Conservation (phyloP, 768 basidiomycete genomes). For the Calocera cornea region DNA sequence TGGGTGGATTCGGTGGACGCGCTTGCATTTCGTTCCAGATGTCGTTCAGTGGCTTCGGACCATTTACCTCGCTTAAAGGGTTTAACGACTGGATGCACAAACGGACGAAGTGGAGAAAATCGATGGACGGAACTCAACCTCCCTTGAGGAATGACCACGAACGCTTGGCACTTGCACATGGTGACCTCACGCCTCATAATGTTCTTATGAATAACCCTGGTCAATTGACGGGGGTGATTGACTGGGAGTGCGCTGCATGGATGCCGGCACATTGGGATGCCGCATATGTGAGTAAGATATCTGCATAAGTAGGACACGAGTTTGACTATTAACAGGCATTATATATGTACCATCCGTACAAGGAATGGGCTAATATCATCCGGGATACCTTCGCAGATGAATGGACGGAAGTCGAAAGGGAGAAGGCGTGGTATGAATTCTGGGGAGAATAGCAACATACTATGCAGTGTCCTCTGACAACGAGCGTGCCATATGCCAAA, state of each 20-base stretch:
- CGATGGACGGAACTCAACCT: background rate
- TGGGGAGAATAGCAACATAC: too few species aligned
- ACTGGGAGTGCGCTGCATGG: constrained; percentile 21
- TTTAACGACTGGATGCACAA: background rate
- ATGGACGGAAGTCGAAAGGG: too few species aligned
- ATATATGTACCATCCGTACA: too few species aligned
- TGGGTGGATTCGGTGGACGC: background rate
- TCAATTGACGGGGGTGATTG: constrained; percentile 21
- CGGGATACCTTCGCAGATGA: too few species aligned
- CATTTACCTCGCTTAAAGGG: background rate
- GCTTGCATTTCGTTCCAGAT: too few species aligned
- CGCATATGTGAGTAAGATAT: background rate
- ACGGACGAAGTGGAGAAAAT: background rate
- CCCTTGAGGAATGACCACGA: background rate
- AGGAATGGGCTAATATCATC: too few species aligned
- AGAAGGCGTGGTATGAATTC: too few species aligned
- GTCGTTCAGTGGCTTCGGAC: too few species aligned
- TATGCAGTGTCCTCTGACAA: too few species aligned
- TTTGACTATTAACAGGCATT: too few species aligned
- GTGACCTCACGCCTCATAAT: constrained; percentile 33
- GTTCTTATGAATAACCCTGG: constrained; percentile 26
- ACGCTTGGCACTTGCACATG: constrained; percentile 24
- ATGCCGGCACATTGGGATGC: constrained; percentile 21
- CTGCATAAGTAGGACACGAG: too few species aligned
- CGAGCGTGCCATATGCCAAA: too few species aligned